Evolutionary conservation across 495 filamentous ascomycete species (phyloP).

Genomic region (Xylaria flabelliformis): DNA sequence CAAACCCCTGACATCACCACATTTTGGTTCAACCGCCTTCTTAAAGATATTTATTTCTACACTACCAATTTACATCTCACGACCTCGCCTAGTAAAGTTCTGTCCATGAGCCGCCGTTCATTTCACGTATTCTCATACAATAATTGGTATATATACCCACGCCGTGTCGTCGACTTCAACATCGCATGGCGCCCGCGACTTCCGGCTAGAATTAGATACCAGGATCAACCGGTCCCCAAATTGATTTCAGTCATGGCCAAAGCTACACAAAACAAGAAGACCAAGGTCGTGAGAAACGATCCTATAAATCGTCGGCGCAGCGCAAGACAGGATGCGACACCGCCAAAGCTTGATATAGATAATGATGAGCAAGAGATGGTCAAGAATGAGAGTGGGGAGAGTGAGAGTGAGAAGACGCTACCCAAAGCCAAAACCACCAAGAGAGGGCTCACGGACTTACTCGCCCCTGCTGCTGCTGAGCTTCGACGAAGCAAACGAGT

Average conservation of each 20-base stretch:
- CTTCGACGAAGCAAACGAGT: slow-evolving; percentile 26
- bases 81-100: neutral
- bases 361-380: neutral
- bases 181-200: neutral
- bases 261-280: neutral
- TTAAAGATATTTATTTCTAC: neutral
- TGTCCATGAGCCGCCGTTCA: neutral
- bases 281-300: slow-evolving; percentile 12
- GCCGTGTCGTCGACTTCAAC: neutral
- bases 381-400: neutral
- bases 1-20: slow-evolving; percentile 19
- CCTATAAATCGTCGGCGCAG: slow-evolving; percentile 30
- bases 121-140: neutral
- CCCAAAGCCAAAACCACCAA: neutral
- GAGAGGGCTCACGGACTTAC: neutral
- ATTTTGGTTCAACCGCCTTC: neutral
- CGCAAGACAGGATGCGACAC: slow-evolving; percentile 25
- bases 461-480: neutral
- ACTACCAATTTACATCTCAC: neutral
- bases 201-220: neutral
- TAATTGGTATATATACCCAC: neutral
- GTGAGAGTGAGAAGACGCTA: neutral
- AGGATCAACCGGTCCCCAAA: neutral
- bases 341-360: neutral
- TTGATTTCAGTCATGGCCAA: slow-evolving; percentile 10